Evolutionary conservation across 2,329 filamentous ascomycete species (phyloP), one percentile per base, ranked within the genome.

Genomic region (Aspergillus costaricaensis): DNA sequence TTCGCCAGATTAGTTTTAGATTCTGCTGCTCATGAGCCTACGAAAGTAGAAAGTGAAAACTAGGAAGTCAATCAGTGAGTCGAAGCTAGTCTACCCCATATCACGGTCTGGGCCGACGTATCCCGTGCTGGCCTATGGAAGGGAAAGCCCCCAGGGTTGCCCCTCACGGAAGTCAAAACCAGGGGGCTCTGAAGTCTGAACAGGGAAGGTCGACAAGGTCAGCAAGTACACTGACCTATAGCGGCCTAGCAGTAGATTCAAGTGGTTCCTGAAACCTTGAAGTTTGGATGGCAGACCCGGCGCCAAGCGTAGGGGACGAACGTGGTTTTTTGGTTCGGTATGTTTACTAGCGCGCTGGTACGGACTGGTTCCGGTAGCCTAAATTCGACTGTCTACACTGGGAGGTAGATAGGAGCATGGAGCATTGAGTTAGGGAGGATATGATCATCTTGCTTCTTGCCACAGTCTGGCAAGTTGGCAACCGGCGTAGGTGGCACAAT

Each of bases 201-300:
- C 21, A 4, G 39, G 27, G 43, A 47, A 32, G 39, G 41, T 55
- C 41, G 27, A 44, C 53, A 21, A 19, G 10, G 25, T 27, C 23
- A 47, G 44, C 23, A n/a, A 17, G 30, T 38, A 25, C 39, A 15
- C 23, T 47, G 39, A n/a, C 39, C n/a, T 27, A 43, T 21, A 36
- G 53, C 14, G n/a, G 53, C 21, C n/a, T 43, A 44, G 52, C 14
- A 30, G 25, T 25, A 19, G 10, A 32, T 32, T n/a, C 21, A 48
- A 49, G 47, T 52, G 58, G 58, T 58, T 50, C 50, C 50, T 58
- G 55, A 61, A 61, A 61, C 59, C 56, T 51, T 61, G 41, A 49
- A 23, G 17, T 30, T 21, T 44, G 41, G 54, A 52, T 15, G 49
- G 49, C 43, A 54, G 52, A 50, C 49, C 39, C 53, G 23, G 9